These are phyloP conservation scores for Pleurotus djamor DNA, from an alignment of 768 basidiomycete species.

Conservation along the genomic window DNA sequence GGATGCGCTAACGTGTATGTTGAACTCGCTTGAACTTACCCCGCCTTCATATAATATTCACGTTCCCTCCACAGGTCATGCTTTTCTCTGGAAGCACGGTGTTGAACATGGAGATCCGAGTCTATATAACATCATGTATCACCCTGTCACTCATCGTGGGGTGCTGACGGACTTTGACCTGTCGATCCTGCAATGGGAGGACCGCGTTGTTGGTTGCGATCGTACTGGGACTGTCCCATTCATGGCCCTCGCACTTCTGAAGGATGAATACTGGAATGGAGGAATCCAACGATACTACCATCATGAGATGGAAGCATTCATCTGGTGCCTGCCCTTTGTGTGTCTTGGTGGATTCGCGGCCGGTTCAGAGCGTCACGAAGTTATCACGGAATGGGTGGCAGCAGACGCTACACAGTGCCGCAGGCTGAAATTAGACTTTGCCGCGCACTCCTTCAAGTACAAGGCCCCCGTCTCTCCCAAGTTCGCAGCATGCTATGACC, in stretches of 20 bases:
- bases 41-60: background rate
- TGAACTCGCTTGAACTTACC: background rate
- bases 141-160: slow-evolving; percentile 11
- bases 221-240: slow-evolving; percentile 26
- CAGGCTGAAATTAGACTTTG: background rate
- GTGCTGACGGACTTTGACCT: slow-evolving; percentile 28
- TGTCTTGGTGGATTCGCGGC: background rate
- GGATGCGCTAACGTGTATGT: slow-evolving; percentile 10
- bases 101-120: slow-evolving; percentile 29
- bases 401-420: background rate
- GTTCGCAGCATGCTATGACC: background rate
- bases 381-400: background rate
- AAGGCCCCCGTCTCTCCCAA: background rate
- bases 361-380: background rate
- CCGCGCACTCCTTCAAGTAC: background rate
- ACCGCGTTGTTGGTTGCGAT: slow-evolving; percentile 7
- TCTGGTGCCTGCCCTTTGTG: slow-evolving; percentile 20
- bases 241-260: slow-evolving; percentile 27
- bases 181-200: slow-evolving; percentile 8
- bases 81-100: slow-evolving; percentile 19
- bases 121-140: slow-evolving; percentile 25
- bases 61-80: slow-evolving; percentile 17
- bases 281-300: slow-evolving; percentile 18
- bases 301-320: slow-evolving; percentile 30
- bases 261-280: slow-evolving; percentile 9